Percentiles rank a stretch among this genome's conserved stretches.
phyloP scores from a whole-genome alignment of 345 rosid genomes.

The Sapria himalayana region DNA sequence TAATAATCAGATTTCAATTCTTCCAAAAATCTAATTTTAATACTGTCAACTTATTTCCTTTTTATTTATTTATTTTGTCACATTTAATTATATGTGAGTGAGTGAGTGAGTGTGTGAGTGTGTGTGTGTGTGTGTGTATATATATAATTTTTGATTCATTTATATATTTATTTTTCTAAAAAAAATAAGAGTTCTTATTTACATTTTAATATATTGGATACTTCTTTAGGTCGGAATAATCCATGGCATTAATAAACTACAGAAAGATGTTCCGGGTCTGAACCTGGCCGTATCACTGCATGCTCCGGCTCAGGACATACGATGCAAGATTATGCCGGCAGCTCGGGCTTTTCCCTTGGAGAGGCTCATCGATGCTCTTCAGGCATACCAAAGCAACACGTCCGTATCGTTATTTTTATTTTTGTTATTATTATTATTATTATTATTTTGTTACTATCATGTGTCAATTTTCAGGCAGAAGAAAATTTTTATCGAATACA shows the following conservation, averaged over 20 bases:
- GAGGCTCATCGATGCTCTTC: constrained; percentile 67
- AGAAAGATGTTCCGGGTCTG: constrained; percentile 71
- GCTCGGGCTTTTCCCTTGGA: constrained; percentile 92
- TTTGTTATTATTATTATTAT: constrained; percentile 3
- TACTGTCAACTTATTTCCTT: too few species aligned
- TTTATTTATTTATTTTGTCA: too few species aligned
- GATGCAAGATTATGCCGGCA: constrained; percentile 94
- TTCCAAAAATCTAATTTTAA: too few species aligned
- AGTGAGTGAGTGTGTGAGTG: too few species aligned
- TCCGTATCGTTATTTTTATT: constrained; percentile 7
- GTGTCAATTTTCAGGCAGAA: constrained; percentile 40
- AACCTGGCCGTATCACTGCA: constrained; percentile 95
- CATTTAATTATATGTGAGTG: too few species aligned
- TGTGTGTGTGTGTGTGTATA: too few species aligned
- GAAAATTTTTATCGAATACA: constrained; percentile 77
- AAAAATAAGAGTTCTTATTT: too few species aligned
- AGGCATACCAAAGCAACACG: constrained; percentile 61
- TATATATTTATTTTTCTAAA: too few species aligned
- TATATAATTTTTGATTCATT: too few species aligned
- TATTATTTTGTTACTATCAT: constrained; percentile 5
- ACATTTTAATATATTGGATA: too few species aligned
- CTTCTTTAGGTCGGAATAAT: constrained; percentile 65
- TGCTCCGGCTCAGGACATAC: constrained; percentile 89
- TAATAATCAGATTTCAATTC: too few species aligned
- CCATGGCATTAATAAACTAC: constrained; percentile 83